phyloP scores from a whole-genome alignment of 345 rosid species.

The Euphorbia tirucalli region DNA sequence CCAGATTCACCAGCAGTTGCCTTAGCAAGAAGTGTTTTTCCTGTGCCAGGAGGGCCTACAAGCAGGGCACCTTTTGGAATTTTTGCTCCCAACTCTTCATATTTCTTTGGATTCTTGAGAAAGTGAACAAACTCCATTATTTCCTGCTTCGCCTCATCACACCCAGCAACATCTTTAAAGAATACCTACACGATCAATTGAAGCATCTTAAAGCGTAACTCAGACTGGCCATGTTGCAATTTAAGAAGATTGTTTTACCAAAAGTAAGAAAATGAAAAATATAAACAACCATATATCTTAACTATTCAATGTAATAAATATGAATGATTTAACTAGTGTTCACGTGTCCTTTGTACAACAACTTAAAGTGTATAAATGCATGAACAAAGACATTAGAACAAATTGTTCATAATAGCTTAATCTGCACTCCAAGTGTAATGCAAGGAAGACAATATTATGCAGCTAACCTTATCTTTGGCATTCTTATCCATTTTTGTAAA shows the following conservation, averaged over 20 bases:
- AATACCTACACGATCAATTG: slow-evolving; percentile 45
- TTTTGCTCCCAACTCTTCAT: slow-evolving; percentile 92
- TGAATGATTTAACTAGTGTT: neutral
- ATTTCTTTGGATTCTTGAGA: slow-evolving; percentile 87
- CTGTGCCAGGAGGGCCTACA: slow-evolving; percentile 97
- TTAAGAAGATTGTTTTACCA: neutral
- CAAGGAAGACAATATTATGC: neutral
- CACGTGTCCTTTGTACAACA: neutral
- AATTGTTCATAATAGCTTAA: neutral
- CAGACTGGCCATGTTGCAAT: neutral
- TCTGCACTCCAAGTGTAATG: neutral
- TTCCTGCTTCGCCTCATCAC: slow-evolving; percentile 98
- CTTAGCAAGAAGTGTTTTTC: slow-evolving; percentile 96
- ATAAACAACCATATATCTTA: neutral
- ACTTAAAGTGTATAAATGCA: neutral
- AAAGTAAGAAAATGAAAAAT: neutral
- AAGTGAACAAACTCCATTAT: slow-evolving; percentile 98
- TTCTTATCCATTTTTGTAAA: slow-evolving; percentile 83
- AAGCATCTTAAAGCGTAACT: slow-evolving; percentile 1
- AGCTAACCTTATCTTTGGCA: slow-evolving; percentile 78
- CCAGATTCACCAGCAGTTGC: slow-evolving; percentile 96
- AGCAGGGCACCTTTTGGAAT: slow-evolving; percentile 93
- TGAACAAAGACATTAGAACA: slow-evolving; percentile 2
- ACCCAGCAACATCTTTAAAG: slow-evolving; percentile 96
- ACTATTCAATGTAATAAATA: neutral